Percentiles rank a stretch among this genome's conserved stretches.
Conservation (phyloP, 345 rosid species). For the Euphorbia lathyris region DNA sequence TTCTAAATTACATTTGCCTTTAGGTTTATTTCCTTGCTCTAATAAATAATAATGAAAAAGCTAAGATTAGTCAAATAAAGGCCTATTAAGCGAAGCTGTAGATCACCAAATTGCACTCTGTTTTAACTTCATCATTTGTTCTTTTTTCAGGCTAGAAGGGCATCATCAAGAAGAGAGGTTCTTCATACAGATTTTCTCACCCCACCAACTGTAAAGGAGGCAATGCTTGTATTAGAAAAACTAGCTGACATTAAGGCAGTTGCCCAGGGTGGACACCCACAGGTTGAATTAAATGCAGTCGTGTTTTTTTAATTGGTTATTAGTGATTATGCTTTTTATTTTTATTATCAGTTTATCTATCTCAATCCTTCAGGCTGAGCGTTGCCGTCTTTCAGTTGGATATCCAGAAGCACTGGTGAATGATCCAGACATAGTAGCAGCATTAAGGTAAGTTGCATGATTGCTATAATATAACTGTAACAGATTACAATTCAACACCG, state of each 20-base stretch:
- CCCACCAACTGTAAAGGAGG: conserved; percentile 73
- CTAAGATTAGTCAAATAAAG: not conserved
- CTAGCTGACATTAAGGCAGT: conserved; percentile 62
- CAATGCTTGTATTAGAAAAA: conserved; percentile 55
- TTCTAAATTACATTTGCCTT: not conserved
- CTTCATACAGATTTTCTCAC: conserved; percentile 78
- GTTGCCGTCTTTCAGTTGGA: conserved; percentile 83
- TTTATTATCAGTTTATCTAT: conserved; percentile 10
- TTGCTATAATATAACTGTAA: not conserved
- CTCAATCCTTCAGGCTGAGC: conserved; percentile 66
- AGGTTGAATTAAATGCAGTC: conserved; percentile 41
- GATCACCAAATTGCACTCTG: not conserved
- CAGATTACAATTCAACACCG: not conserved
- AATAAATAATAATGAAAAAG: not conserved
- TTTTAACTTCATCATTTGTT: not conserved
- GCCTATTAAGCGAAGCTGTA: not conserved
- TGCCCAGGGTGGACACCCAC: conserved; percentile 89
- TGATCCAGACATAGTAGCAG: conserved; percentile 74
- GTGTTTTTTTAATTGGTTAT: not conserved
- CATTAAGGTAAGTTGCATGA: conserved; percentile 49
- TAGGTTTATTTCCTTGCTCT: not conserved
- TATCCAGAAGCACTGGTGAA: conserved; percentile 53
- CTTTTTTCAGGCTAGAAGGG: conserved; percentile 58
- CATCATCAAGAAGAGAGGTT: conserved; percentile 60
- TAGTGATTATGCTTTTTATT: not conserved